A percentile compares a stretch with the other conserved stretches of the same genome.
Conservation (phyloP, 495 filamentous ascomycete species). For the Glonium stellatum region DNA sequence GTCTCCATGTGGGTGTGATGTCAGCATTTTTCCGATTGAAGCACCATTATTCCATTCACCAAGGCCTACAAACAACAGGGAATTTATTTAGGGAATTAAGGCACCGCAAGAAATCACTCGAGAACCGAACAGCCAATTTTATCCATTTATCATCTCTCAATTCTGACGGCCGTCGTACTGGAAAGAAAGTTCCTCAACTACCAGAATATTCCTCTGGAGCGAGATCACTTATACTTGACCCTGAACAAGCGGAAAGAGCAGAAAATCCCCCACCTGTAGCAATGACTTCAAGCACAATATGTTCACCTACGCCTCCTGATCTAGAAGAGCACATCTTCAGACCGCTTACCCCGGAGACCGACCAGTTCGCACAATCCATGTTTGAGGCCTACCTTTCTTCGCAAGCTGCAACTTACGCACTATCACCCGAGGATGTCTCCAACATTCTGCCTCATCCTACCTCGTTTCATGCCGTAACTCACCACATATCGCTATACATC, state of each 20-base stretch:
- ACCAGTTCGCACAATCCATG: neutral
- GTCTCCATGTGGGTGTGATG: neutral
- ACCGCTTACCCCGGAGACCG: neutral
- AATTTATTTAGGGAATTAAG: neutral
- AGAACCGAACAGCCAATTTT: neutral
- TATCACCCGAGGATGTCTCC: too few species aligned
- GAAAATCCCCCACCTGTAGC: neutral
- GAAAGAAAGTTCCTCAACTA: too few species aligned
- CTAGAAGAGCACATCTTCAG: slow-evolving; percentile 1
- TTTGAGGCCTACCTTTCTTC: neutral
- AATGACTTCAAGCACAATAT: neutral
- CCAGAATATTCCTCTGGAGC: too few species aligned
- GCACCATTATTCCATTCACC: neutral
- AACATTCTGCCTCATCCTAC: neutral
- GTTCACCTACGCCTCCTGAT: neutral
- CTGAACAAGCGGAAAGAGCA: neutral
- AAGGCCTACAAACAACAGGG: neutral
- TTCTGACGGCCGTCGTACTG: too few species aligned
- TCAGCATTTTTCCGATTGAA: neutral
- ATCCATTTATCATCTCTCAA: neutral
- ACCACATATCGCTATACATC: slow-evolving; percentile 3
- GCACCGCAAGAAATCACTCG: neutral
- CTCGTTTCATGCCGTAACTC: neutral
- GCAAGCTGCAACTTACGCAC: too few species aligned
- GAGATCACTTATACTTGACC: too few species aligned